Conservation (phyloP, 306 rosid genomes). For the Inga leiocalycina region DNA sequence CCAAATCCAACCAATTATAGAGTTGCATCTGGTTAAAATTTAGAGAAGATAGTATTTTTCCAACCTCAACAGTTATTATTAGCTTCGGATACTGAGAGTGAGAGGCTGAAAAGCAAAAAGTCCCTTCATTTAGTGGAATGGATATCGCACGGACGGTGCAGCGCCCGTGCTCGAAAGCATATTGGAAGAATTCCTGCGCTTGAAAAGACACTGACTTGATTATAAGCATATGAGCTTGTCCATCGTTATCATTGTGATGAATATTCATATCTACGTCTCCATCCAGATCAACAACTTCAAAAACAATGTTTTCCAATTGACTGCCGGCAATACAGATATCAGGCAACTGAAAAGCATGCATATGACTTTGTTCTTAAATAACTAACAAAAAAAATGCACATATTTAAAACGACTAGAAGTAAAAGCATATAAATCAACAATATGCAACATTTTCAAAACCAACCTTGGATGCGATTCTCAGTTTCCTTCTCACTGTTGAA, state of each 20-base stretch:
- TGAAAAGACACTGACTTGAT: slow-evolving; percentile 40
- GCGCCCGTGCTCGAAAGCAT: slow-evolving; percentile 53
- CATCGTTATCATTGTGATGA: slow-evolving; percentile 46
- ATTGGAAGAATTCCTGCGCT: slow-evolving; percentile 39
- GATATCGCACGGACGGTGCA: slow-evolving; percentile 43
- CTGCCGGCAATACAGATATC: slow-evolving; percentile 44
- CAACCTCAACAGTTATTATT: slow-evolving; percentile 43
- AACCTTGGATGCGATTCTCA: slow-evolving; percentile 51
- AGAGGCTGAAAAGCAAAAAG: slow-evolving; percentile 48
- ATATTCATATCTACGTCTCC: slow-evolving; percentile 47
- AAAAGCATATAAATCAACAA: slow-evolving; percentile 1
- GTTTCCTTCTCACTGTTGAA: slow-evolving; percentile 39
- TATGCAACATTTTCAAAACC: background rate
- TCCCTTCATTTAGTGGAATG: slow-evolving; percentile 42
- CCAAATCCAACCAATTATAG: slow-evolving; percentile 26
- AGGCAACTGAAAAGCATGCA: slow-evolving; percentile 49
- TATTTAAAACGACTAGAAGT: background rate
- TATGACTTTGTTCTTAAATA: background rate
- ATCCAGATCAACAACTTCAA: slow-evolving; percentile 52
- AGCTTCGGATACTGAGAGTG: slow-evolving; percentile 49
- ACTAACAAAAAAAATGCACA: background rate
- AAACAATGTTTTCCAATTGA: slow-evolving; percentile 42
- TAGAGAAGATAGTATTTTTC: slow-evolving; percentile 1
- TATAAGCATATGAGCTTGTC: slow-evolving; percentile 51
- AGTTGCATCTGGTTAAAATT: background rate